A percentile compares a stretch with the other conserved stretches of the same genome.
Conservation (phyloP, 139 green algal genomes). For the Coelastrella sp. region DNA sequence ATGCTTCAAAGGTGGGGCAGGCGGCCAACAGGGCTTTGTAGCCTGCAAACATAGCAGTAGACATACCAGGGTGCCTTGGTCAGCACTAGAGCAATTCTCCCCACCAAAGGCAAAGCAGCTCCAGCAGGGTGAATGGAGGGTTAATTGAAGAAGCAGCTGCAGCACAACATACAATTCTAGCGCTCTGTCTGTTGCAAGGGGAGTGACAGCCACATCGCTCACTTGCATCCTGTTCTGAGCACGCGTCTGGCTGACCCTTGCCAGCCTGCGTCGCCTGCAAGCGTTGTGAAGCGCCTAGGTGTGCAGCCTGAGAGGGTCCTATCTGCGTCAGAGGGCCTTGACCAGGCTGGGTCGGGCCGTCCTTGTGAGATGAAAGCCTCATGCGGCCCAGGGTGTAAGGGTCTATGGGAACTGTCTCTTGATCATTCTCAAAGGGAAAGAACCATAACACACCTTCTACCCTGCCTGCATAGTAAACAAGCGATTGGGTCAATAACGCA, state of each 20-base stretch:
- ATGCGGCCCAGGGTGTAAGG: slow-evolving; percentile 28
- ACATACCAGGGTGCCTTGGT: background rate
- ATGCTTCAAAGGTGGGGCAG: slow-evolving; percentile 73
- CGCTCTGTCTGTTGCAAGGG: background rate
- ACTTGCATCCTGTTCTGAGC: background rate
- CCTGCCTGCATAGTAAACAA: slow-evolving; percentile 53
- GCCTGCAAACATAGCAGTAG: background rate
- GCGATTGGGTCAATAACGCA: background rate
- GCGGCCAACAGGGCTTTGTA: slow-evolving; percentile 1
- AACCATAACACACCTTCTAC: slow-evolving; percentile 84
- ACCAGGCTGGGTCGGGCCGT: slow-evolving; percentile 12
- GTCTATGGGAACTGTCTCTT: slow-evolving; percentile 74
- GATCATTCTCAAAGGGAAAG: slow-evolving; percentile 76
- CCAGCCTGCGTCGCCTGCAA: slow-evolving; percentile 36
- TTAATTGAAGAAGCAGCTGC: no score
- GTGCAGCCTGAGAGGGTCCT: background rate
- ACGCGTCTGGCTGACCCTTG: background rate
- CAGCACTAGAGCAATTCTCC: background rate
- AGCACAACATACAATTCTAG: no score
- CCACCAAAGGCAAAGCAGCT: background rate
- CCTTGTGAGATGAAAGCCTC: slow-evolving; percentile 12
- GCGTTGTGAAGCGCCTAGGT: slow-evolving; percentile 31
- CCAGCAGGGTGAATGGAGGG: no score
- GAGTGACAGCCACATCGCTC: background rate
- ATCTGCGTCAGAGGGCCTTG: background rate